phyloP scores from a whole-genome alignment of 163 green algal species.

The Scenedesmus sp. region DNA sequence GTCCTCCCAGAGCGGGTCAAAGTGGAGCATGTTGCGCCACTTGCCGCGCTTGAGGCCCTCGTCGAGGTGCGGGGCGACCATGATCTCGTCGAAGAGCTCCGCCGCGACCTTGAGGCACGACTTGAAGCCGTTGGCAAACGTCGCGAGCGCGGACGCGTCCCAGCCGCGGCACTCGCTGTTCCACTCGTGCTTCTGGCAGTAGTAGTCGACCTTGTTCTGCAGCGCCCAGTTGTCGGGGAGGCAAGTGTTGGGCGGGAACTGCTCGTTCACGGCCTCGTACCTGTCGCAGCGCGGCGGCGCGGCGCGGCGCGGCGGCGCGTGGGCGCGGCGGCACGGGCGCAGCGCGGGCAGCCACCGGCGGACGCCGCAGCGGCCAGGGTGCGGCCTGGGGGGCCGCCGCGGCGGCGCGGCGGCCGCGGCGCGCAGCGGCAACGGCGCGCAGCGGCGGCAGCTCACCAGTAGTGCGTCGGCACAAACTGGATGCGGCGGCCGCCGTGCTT shows the following conservation, averaged over 20 bases:
- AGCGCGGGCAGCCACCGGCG: no score
- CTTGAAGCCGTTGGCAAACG: constrained; percentile 7
- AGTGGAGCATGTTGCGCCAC: constrained; percentile 48
- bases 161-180: constrained; percentile 33
- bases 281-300: background rate
- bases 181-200: constrained; percentile 41
- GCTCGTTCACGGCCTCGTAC: constrained; percentile 23
- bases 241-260: constrained; percentile 22
- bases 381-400: no score
- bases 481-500: constrained; percentile 37
- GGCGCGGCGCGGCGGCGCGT: constrained; percentile 64
- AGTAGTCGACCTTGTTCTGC: constrained; percentile 42
- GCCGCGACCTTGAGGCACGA: background rate
- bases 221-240: constrained; percentile 39
- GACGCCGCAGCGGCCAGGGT: no score
- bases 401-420: no score
- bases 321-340: no score
- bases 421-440: no score
- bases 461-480: constrained; percentile 44
- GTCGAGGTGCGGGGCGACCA: constrained; percentile 44
- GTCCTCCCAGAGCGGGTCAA: constrained; percentile 46
- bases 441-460: constrained; percentile 33
- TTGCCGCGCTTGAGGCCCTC: constrained; percentile 32
- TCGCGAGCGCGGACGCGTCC: background rate
- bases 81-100: constrained; percentile 43